Conservation (phyloP, 768 basidiomycete genomes). For the Tricholomella constricta region DNA sequence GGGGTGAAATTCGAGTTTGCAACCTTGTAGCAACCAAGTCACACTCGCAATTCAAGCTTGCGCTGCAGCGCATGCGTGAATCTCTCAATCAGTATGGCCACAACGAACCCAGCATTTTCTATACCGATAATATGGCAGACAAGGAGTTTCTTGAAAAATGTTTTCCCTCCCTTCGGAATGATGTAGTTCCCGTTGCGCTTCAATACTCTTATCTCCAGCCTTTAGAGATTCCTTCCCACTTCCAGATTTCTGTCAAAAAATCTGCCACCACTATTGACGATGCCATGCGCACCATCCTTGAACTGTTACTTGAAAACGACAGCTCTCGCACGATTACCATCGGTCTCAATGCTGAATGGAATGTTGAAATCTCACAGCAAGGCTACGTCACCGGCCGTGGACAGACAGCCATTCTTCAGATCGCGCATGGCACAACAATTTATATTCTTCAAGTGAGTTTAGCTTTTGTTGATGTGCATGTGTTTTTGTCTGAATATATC, state of each 20-base stretch:
- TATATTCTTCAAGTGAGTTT: constrained; percentile 22
- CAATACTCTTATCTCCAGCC: constrained; percentile 22
- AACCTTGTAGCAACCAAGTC: too few relatives aligned
- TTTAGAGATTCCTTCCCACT: constrained; percentile 16
- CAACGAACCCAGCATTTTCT: constrained; percentile 12
- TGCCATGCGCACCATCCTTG: too few relatives aligned
- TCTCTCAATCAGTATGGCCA: constrained; percentile 31
- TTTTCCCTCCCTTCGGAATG: constrained; percentile 18
- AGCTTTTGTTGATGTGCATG: neutral
- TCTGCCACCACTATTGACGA: too few relatives aligned
- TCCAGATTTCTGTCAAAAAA: too few relatives aligned
- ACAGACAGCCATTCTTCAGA: constrained; percentile 23
- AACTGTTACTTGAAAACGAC: constrained; percentile 18
- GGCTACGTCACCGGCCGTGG: constrained; percentile 13
- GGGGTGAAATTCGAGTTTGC: constrained; percentile 24
- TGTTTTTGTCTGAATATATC: neutral
- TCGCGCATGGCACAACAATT: too few relatives aligned
- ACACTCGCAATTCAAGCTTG: constrained; percentile 29
- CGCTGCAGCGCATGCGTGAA: constrained; percentile 19
- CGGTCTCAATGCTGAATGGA: constrained; percentile 27
- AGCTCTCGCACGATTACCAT: constrained; percentile 12
- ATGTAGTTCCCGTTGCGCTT: constrained; percentile 16
- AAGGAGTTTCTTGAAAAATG: too few relatives aligned
- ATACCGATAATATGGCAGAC: too few relatives aligned
- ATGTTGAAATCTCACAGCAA: constrained; percentile 20